phyloP scores from a whole-genome alignment of 2,329 filamentous ascomycete species.

The Cladorrhinum sp. region DNA sequence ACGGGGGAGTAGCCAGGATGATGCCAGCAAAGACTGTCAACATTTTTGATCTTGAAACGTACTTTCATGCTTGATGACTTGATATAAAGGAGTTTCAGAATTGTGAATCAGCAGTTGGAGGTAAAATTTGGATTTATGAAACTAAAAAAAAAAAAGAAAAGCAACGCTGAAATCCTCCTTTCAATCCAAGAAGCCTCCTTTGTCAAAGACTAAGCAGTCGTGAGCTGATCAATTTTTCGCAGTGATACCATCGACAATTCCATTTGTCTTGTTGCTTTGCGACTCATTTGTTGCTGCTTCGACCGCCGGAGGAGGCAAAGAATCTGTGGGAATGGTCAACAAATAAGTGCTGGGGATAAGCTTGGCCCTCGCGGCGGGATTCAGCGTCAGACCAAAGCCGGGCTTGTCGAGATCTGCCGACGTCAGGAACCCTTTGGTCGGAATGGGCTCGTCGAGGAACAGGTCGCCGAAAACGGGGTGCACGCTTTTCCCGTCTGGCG shows the following conservation, averaged over 20 bases:
- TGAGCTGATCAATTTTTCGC: constrained; percentile 36
- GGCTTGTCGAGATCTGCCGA: constrained; percentile 80
- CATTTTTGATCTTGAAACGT: no score
- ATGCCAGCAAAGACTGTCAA: background rate
- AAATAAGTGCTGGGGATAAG: constrained; percentile 74
- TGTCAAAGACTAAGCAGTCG: constrained; percentile 24
- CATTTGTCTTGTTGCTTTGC: constrained; percentile 7
- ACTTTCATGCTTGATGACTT: no score
- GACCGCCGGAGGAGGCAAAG: constrained; percentile 36
- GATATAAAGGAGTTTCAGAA: no score
- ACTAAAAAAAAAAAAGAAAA: background rate
- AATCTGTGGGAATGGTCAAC: constrained; percentile 60
- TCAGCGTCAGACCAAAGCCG: constrained; percentile 85
- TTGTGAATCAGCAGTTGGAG: no score
- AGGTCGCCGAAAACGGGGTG: constrained; percentile 89
- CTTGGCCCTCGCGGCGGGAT: constrained; percentile 66
- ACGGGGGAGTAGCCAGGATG: background rate
- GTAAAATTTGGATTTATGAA: background rate
- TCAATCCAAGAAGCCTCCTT: background rate
- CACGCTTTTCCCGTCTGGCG: constrained; percentile 83
- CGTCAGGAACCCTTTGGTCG: constrained; percentile 75
- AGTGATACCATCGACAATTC: constrained; percentile 33
- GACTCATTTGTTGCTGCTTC: constrained; percentile 14
- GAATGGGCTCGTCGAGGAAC: constrained; percentile 88
- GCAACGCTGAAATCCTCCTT: background rate